These are phyloP conservation scores for Boletellus ananas DNA, from an alignment of 768 basidiomycete species.

Conservation along the genomic window DNA sequence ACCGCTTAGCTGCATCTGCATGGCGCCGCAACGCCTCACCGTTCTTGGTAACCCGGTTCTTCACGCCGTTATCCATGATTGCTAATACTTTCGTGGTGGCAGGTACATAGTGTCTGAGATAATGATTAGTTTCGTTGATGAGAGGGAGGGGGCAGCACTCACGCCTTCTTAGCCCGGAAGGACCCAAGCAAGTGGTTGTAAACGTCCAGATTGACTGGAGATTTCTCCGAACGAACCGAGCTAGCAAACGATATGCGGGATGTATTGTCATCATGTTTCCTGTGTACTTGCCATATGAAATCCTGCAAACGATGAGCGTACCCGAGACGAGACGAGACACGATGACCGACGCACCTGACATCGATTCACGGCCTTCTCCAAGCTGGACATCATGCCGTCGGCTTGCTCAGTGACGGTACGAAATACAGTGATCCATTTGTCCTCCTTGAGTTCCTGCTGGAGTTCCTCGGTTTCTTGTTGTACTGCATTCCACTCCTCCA, in stretches of 20 bases:
- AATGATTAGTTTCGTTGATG: conserved; percentile 11
- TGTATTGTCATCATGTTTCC: conserved; percentile 46
- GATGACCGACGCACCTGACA: conserved; percentile 63
- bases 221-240: conserved; percentile 48
- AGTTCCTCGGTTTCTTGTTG: conserved; percentile 77
- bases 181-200: conserved; percentile 68
- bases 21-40: conserved; percentile 90
- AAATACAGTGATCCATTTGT: conserved; percentile 95
- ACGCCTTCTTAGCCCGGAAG: conserved; percentile 89
- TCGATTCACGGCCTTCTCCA: conserved; percentile 89
- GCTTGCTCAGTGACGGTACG: conserved; percentile 92
- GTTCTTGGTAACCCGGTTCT: conserved; percentile 92
- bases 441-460: conserved; percentile 91
- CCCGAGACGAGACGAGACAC: neutral
- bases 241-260: conserved; percentile 41
- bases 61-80: conserved; percentile 92
- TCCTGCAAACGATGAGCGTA: conserved; percentile 45
- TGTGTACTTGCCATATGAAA: conserved; percentile 81
- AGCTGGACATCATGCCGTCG: conserved; percentile 94
- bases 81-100: conserved; percentile 88
- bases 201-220: conserved; percentile 53
- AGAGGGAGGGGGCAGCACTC: conserved; percentile 21
- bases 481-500: conserved; percentile 77
- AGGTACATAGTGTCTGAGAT: conserved; percentile 84
- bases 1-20: conserved; percentile 83